A percentile compares a stretch with the other conserved stretches of the same genome.
Evolutionary conservation across 148 eudicot species (phyloP).

Genomic region (Nepenthes mirabilis): DNA sequence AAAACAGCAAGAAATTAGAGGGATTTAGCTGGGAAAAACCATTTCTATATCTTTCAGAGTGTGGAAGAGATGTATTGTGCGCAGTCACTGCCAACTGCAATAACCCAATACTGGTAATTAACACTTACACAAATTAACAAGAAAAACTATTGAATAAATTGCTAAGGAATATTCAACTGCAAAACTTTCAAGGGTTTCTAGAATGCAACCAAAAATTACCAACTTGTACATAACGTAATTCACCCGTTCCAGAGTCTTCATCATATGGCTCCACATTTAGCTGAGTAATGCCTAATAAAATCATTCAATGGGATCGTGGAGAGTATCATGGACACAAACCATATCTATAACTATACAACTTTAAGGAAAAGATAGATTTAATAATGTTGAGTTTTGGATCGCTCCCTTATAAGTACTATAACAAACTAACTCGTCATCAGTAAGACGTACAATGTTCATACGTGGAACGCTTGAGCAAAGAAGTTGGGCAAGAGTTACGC

Average conservation of each 20-base stretch:
- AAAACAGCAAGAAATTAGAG: background rate
- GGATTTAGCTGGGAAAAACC: conserved; percentile 26
- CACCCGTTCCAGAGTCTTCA: conserved; percentile 81
- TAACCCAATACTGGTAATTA: conserved; percentile 1
- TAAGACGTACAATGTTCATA: background rate
- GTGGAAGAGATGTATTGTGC: conserved; percentile 67
- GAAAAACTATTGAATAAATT: background rate
- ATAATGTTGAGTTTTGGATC: background rate
- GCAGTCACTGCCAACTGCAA: conserved; percentile 97
- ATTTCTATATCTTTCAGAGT: conserved; percentile 67
- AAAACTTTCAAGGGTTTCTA: background rate
- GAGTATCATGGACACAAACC: background rate
- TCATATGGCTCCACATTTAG: conserved; percentile 74
- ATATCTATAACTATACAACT: background rate
- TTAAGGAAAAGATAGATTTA: background rate
- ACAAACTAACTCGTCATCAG: background rate
- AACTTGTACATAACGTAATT: conserved; percentile 91
- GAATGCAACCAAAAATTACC: conserved; percentile 1
- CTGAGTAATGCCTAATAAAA: conserved; percentile 44
- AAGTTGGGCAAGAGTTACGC: no score
- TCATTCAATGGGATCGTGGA: background rate
- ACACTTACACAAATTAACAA: background rate
- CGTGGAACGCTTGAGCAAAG: no score
- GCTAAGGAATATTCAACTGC: background rate
- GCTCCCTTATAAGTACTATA: no score